These are phyloP conservation scores for Epicoccum nigrum DNA, from an alignment of 2,329 filamentous ascomycete genomes.

Conservation along the genomic window DNA sequence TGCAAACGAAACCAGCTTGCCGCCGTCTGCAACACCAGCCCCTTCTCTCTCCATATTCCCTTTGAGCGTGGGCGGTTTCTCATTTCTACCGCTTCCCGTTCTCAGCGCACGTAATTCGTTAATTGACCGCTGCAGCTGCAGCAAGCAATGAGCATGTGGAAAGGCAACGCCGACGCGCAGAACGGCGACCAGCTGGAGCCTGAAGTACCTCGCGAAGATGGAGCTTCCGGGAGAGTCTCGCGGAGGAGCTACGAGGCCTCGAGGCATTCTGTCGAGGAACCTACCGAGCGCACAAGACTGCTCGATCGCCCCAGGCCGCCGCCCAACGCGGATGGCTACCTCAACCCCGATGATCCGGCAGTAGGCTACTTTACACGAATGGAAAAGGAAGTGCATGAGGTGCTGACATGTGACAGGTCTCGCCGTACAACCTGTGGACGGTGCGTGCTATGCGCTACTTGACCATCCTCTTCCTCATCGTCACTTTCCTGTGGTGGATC, in stretches of 20 bases:
- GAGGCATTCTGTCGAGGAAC: conserved; percentile 56
- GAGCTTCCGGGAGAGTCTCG: conserved; percentile 31
- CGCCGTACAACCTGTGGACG: conserved; percentile 93
- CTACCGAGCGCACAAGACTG: conserved; percentile 69
- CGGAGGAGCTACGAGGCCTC: conserved; percentile 38
- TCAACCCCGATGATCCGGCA: conserved; percentile 81
- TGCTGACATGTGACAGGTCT: conserved; percentile 56
- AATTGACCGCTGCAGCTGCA: conserved; percentile 22
- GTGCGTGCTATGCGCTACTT: conserved; percentile 80
- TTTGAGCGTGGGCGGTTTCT: conserved; percentile 6
- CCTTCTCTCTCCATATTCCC: conserved; percentile 7
- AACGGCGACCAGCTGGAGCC: conserved; percentile 44
- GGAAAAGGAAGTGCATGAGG: not conserved
- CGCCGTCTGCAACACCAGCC: conserved; percentile 14
- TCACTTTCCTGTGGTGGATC: conserved; percentile 92
- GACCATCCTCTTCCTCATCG: conserved; percentile 74
- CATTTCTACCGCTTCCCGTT: not conserved
- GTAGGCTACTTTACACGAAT: conserved; percentile 57
- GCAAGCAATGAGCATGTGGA: conserved; percentile 58
- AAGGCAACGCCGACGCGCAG: conserved; percentile 56
- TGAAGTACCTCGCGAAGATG: conserved; percentile 28
- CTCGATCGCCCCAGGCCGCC: conserved; percentile 57
- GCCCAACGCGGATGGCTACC: conserved; percentile 67
- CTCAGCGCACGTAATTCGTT: not conserved
- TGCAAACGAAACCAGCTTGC: conserved; percentile 20